These are phyloP conservation scores for Aspergillus cavernicola DNA, from an alignment of 495 filamentous ascomycete genomes.

Conservation along the genomic window DNA sequence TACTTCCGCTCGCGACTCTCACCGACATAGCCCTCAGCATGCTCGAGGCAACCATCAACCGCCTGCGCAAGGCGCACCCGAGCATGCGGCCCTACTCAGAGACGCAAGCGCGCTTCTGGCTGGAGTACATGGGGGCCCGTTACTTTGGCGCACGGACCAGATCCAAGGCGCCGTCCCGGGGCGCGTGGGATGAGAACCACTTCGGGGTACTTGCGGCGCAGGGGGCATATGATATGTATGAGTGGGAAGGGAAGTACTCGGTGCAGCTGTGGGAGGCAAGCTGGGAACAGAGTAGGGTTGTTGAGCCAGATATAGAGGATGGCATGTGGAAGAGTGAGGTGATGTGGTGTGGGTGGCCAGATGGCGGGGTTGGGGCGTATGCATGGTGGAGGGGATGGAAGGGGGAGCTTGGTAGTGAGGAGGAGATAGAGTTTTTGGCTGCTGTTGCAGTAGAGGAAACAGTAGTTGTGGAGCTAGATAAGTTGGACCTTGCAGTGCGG, in stretches of 20 bases:
- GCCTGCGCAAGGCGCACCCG: slow-evolving; percentile 15
- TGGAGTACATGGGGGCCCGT: slow-evolving; percentile 13
- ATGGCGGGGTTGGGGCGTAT: slow-evolving; percentile 17
- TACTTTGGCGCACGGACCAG: neutral
- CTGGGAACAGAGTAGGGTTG: slow-evolving; percentile 10
- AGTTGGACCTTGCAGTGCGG: slow-evolving; percentile 25
- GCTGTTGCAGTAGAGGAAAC: slow-evolving; percentile 25
- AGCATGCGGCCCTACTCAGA: slow-evolving; percentile 21
- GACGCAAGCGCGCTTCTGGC: slow-evolving; percentile 24
- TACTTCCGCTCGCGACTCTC: slow-evolving; percentile 16
- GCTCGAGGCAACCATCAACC: slow-evolving; percentile 21
- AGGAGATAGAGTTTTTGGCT: slow-evolving; percentile 24
- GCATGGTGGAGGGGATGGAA: slow-evolving; percentile 25
- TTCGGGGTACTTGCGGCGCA: slow-evolving; percentile 19
- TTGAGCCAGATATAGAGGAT: slow-evolving; percentile 18
- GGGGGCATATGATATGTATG: slow-evolving; percentile 21
- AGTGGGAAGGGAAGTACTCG: slow-evolving; percentile 19
- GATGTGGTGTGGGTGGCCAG: slow-evolving; percentile 20
- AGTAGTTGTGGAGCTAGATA: slow-evolving; percentile 16
- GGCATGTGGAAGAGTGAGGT: slow-evolving; percentile 18
- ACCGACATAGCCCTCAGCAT: slow-evolving; percentile 22
- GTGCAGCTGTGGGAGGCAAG: slow-evolving; percentile 16
- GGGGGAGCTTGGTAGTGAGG: slow-evolving; percentile 25
- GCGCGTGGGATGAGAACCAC: slow-evolving; percentile 9
- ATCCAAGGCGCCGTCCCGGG: neutral